Evolutionary conservation across 1,139 yeast genomes (phyloP).

Genomic region (Taphrina betulina): DNA sequence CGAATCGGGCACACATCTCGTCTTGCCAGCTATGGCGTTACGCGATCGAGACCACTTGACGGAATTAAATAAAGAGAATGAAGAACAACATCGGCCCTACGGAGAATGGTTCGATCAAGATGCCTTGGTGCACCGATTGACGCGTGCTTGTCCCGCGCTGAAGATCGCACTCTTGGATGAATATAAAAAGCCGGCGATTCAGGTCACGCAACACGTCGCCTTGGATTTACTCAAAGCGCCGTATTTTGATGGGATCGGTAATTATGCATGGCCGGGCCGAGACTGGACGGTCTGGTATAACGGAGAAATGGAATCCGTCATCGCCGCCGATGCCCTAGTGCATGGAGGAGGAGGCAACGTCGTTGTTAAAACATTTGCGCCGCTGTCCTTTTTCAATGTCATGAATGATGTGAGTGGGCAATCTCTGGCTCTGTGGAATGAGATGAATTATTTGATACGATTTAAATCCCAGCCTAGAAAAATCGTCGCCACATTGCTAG

Average conservation of each 20-base stretch:
- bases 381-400: slow-evolving; percentile 4
- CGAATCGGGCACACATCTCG: slow-evolving; percentile 5
- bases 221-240: neutral
- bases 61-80: slow-evolving; percentile 1
- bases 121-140: neutral
- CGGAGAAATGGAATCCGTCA: neutral
- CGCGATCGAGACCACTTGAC: slow-evolving; percentile 3
- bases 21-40: slow-evolving; percentile 8
- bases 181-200: neutral
- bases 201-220: neutral
- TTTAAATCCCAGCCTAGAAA: slow-evolving; percentile 1
- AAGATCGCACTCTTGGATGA: neutral
- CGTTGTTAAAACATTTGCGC: neutral
- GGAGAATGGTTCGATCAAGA: slow-evolving; percentile 9
- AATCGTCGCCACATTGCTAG: neutral
- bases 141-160: slow-evolving; percentile 2
- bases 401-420: slow-evolving; percentile 5
- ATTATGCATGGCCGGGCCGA: slow-evolving; percentile 1
- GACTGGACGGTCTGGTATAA: neutral
- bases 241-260: neutral
- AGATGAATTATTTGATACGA: slow-evolving; percentile 4
- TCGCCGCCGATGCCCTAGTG: neutral
- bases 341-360: neutral
- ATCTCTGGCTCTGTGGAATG: slow-evolving; percentile 1
- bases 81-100: neutral